These are phyloP conservation scores for Neofusicoccum laricinum DNA, from an alignment of 2,329 filamentous ascomycete species.

Conservation along the genomic window DNA sequence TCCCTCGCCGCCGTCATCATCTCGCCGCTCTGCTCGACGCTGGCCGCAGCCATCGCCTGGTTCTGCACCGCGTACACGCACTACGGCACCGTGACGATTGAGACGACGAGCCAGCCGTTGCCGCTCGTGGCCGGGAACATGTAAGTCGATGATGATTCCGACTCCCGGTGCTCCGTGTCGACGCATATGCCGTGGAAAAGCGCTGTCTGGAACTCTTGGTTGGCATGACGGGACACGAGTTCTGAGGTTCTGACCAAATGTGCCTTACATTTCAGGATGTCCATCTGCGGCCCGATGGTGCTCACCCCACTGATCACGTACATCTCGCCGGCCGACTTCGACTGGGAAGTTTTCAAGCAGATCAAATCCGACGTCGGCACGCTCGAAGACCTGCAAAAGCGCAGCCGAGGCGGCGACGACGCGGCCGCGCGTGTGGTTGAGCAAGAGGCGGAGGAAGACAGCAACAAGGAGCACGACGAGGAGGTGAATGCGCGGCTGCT, in stretches of 20 bases:
- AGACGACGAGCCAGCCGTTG: slow-evolving; percentile 26
- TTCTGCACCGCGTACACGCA: slow-evolving; percentile 33
- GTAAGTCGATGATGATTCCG: background rate
- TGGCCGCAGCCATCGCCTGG: slow-evolving; percentile 47
- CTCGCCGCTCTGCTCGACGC: slow-evolving; percentile 50
- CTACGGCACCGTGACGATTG: slow-evolving; percentile 31
- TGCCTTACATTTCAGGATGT: background rate
- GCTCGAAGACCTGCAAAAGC: slow-evolving; percentile 2
- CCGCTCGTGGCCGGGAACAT: slow-evolving; percentile 23
- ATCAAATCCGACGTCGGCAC: slow-evolving; percentile 12
- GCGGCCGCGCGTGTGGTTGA: background rate
- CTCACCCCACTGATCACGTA: slow-evolving; percentile 40
- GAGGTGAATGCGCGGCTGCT: background rate
- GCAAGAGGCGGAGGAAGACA: background rate
- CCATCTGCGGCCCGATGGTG: slow-evolving; percentile 10
- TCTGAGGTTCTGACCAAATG: slow-evolving; percentile 5
- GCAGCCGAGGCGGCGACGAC: background rate
- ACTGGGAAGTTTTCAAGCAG: slow-evolving; percentile 38
- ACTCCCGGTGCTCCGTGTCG: too few species aligned
- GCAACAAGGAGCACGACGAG: background rate
- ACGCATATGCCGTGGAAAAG: too few species aligned
- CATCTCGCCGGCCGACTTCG: slow-evolving; percentile 43
- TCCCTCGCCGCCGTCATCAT: slow-evolving; percentile 50
- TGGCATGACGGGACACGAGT: too few species aligned
- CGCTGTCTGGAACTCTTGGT: too few species aligned